Evolutionary conservation across 2,329 filamentous ascomycete species (phyloP), one percentile per base, ranked within the genome.

Genomic region (Penicillium sp.): DNA sequence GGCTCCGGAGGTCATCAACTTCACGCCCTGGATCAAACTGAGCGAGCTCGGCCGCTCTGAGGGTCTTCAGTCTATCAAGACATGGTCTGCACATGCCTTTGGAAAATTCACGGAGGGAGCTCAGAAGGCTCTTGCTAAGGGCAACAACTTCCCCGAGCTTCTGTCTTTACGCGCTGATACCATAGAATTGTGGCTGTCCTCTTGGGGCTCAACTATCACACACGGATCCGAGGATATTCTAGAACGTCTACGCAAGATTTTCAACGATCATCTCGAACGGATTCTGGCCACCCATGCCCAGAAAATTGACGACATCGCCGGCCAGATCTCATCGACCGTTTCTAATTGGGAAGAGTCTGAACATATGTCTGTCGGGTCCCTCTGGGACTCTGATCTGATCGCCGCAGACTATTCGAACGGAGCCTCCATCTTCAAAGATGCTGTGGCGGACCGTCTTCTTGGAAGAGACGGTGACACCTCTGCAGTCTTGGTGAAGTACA

Each of bases 11-110:
- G 90, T 96, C 43, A 86, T 85, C 49, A 89, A 89, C 64, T 97
- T 96, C 71, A 94, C 88, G 0, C 93, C 93, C 0, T 96, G 92
- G 78, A 90, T 96, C 37, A 87, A 90, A 33, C 88, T 96, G 67
- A 91, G 93, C 64, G 90, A 95, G 64, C 75, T 91, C 4, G 84
- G 87, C 24, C 85, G 83, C 19, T 76, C 79, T 24, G 83, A 87
- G 60, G 85, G 85, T 0, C 81, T 83, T 43, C 83, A 85, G 2
- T 85, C 85, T 73, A 81, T 91, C 14, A 82, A 81, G 22, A 73
- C 71, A 31, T 93, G 90, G 89, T 86, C 87, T 0, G 81, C 81
- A 52, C 81, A 82, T 52, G 87, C 86, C 1, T 84, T 85, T 18
- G 77, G 83, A 46, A 80, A 83, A 7, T 77, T 92, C 55, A 72